Percentiles rank a stretch among this genome's conserved stretches.
These are phyloP conservation scores for Sphaerulina musiva DNA, from an alignment of 2,329 filamentous ascomycete species.

Conservation along the genomic window DNA sequence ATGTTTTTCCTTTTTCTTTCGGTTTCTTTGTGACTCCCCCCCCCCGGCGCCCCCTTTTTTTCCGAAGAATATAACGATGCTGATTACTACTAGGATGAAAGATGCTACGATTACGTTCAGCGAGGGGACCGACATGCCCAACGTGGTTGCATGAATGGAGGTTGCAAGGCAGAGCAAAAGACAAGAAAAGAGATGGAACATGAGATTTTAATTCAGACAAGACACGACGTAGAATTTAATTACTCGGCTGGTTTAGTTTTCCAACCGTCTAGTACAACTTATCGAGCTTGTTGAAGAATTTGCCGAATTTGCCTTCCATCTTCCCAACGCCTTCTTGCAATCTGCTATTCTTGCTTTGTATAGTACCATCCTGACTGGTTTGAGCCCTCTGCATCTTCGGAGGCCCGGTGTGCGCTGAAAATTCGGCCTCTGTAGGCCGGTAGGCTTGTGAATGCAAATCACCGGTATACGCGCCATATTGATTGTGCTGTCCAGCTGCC, in stretches of 20 bases:
- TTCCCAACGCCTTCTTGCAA: slow-evolving; percentile 12
- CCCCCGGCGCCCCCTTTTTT: no score
- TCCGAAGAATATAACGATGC: no score
- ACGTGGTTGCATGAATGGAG: not conserved
- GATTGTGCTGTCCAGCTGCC: slow-evolving; percentile 15
- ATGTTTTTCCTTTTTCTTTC: no score
- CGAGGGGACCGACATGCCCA: not conserved
- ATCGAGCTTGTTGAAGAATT: slow-evolving; percentile 15
- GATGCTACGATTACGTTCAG: slow-evolving; percentile 11
- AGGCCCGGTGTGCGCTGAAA: slow-evolving; percentile 30
- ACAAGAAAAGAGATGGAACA: no score
- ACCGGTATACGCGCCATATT: slow-evolving; percentile 40
- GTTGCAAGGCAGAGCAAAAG: no score
- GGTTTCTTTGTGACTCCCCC: no score
- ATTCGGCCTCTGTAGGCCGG: slow-evolving; percentile 60
- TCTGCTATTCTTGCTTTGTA: slow-evolving; percentile 5
- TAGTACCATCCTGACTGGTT: slow-evolving; percentile 11
- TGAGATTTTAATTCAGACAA: no score
- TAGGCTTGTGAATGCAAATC: slow-evolving; percentile 63
- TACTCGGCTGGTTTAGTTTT: no score
- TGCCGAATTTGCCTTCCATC: slow-evolving; percentile 16
- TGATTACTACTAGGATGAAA: slow-evolving; percentile 3
- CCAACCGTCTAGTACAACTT: slow-evolving; percentile 11
- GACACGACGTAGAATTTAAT: no score
- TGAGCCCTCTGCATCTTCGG: slow-evolving; percentile 5